phyloP scores from a whole-genome alignment of 2,329 filamentous ascomycete genomes.

The Colletotrichum truncatum region DNA sequence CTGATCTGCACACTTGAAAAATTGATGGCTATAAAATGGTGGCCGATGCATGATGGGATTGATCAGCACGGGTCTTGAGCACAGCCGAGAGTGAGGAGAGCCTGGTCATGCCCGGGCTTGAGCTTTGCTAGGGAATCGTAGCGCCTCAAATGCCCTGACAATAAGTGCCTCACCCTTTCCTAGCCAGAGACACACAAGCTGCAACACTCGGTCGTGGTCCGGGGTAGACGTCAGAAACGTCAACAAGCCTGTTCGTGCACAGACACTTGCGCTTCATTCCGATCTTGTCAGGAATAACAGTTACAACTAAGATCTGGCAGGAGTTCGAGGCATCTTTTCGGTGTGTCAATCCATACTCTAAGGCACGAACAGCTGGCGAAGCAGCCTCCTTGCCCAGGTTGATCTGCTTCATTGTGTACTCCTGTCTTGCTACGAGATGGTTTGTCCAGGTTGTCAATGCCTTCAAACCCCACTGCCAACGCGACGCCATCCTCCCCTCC shows the following conservation, averaged over 20 bases:
- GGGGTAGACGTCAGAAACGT: background rate
- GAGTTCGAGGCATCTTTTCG: constrained; percentile 3
- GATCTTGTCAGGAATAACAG: background rate
- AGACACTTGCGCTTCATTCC: constrained; percentile 15
- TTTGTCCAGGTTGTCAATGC: constrained; percentile 2
- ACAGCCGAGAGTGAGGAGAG: constrained; percentile 15
- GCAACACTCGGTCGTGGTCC: background rate
- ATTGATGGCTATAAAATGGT: background rate
- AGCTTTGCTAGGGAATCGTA: background rate
- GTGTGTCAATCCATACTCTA: background rate
- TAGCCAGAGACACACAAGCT: background rate
- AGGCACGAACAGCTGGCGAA: background rate
- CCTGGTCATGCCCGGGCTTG: background rate
- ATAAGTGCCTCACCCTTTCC: constrained; percentile 11
- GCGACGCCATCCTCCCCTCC: background rate
- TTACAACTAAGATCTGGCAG: background rate
- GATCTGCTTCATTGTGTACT: no score
- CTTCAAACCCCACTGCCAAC: background rate
- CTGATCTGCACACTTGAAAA: background rate
- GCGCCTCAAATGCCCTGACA: background rate
- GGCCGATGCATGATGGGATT: background rate
- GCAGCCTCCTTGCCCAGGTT: background rate
- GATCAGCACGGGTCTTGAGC: constrained; percentile 24
- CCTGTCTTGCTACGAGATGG: background rate
- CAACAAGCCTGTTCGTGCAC: background rate